Conservation (phyloP, 768 basidiomycete species). For the Brasilioporus rufonigricans region DNA sequence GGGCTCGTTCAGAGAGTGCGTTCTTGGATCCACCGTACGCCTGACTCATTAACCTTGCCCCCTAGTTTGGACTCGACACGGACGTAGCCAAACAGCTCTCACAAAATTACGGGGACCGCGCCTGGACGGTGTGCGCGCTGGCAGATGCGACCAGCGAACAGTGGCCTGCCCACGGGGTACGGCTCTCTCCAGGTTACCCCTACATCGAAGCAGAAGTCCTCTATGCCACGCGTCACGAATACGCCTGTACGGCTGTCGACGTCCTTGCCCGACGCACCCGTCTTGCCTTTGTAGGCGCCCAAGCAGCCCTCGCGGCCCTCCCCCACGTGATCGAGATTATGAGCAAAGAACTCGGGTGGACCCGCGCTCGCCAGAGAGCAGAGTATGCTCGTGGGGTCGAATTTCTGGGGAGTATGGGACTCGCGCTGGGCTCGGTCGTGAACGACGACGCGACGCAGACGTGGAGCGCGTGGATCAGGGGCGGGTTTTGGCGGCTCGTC, state of each 20-base stretch:
- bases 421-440: constrained; percentile 43
- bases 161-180: constrained; percentile 86
- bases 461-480: constrained; percentile 16
- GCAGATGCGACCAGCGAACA: constrained; percentile 70
- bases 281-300: constrained; percentile 91
- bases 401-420: constrained; percentile 86
- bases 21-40: background rate
- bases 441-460: constrained; percentile 5
- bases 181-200: constrained; percentile 70
- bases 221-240: constrained; percentile 87
- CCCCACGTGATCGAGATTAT: constrained; percentile 91
- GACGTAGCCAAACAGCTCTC: constrained; percentile 93
- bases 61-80: constrained; percentile 82
- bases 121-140: constrained; percentile 89
- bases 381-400: constrained; percentile 59
- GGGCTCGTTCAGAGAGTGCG: constrained; percentile 86
- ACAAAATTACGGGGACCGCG: constrained; percentile 94
- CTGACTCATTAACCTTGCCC: background rate
- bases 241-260: constrained; percentile 89
- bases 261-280: constrained; percentile 91
- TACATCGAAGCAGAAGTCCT: constrained; percentile 93
- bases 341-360: constrained; percentile 83
- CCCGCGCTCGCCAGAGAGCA: constrained; percentile 47
- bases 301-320: constrained; percentile 79
- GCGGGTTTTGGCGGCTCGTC: constrained; percentile 18